phyloP scores from a whole-genome alignment of 2,329 filamentous ascomycete genomes.

The Alternaria sp. region DNA sequence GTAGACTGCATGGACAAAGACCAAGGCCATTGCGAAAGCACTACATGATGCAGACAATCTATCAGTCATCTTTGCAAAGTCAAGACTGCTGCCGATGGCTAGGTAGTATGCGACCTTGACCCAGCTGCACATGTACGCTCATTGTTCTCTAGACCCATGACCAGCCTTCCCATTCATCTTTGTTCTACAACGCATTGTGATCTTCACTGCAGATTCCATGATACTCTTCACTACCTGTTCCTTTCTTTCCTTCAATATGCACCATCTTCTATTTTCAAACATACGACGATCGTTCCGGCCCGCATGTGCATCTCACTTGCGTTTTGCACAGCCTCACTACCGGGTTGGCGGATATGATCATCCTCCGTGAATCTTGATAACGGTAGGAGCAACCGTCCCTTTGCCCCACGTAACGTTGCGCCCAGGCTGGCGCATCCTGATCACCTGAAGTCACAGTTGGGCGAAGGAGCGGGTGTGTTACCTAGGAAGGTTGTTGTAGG shows the following conservation, averaged over 20 bases:
- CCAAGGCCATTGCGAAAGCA: not conserved
- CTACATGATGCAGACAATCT: not conserved
- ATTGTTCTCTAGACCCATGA: conserved; percentile 6
- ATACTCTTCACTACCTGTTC: not conserved
- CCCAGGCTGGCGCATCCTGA: not conserved
- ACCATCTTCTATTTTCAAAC: conserved; percentile 13
- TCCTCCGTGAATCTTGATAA: not conserved
- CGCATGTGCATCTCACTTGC: conserved; percentile 12
- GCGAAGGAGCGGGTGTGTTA: conserved; percentile 2
- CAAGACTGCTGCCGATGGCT: not conserved
- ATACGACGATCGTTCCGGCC: conserved; percentile 8
- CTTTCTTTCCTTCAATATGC: conserved; percentile 1
- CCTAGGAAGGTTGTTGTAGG: not conserved
- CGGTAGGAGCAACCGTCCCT: conserved; percentile 1
- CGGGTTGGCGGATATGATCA: conserved; percentile 4
- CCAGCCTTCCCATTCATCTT: not conserved
- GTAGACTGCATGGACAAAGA: not conserved
- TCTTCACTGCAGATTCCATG: not conserved
- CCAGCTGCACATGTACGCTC: conserved; percentile 2
- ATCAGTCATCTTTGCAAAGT: not conserved
- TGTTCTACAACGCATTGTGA: conserved; percentile 5
- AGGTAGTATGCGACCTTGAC: not conserved
- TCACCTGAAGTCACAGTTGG: not conserved
- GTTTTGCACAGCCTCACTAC: conserved; percentile 13
- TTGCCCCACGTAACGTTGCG: not conserved